Conservation (phyloP, 2,329 filamentous ascomycete genomes). For the Ceratocystis diversiconidia region DNA sequence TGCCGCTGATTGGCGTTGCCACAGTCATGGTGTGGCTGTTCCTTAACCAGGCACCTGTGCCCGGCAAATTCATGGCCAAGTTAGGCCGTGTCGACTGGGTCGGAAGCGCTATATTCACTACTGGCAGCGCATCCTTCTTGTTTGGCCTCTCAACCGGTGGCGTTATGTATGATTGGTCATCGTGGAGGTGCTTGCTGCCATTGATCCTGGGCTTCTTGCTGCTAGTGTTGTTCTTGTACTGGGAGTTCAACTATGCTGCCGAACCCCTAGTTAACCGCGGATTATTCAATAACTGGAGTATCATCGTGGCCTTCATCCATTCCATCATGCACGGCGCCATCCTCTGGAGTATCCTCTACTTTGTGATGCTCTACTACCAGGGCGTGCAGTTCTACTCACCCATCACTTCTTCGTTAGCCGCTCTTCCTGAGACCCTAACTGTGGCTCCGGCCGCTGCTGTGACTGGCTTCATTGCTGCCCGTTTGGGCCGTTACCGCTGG, state of each 20-base stretch:
- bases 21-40: conserved; percentile 22
- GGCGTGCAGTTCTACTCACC: conserved; percentile 40
- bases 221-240: conserved; percentile 38
- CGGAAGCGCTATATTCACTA: conserved; percentile 47
- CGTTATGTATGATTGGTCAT: conserved; percentile 49
- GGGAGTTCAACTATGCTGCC: conserved; percentile 36
- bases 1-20: conserved; percentile 24
- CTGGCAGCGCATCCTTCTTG: conserved; percentile 36
- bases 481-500: conserved; percentile 46
- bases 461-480: conserved; percentile 39
- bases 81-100: conserved; percentile 41
- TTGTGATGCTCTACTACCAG: conserved; percentile 35
- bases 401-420: conserved; percentile 39
- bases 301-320: conserved; percentile 34
- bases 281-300: conserved; percentile 36
- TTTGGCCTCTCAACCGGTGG: conserved; percentile 41
- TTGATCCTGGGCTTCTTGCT: conserved; percentile 40
- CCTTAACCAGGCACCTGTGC: conserved; percentile 21
- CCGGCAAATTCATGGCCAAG: conserved; percentile 19
- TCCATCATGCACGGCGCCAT: conserved; percentile 45
- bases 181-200: conserved; percentile 47
- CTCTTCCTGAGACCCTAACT: conserved; percentile 47
- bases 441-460: conserved; percentile 46
- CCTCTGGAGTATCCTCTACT: conserved; percentile 41
- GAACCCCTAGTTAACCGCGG: conserved; percentile 36